Evolutionary conservation across 2,329 filamentous ascomycete species (phyloP).

Genomic region (Colletotrichum plurivorum): DNA sequence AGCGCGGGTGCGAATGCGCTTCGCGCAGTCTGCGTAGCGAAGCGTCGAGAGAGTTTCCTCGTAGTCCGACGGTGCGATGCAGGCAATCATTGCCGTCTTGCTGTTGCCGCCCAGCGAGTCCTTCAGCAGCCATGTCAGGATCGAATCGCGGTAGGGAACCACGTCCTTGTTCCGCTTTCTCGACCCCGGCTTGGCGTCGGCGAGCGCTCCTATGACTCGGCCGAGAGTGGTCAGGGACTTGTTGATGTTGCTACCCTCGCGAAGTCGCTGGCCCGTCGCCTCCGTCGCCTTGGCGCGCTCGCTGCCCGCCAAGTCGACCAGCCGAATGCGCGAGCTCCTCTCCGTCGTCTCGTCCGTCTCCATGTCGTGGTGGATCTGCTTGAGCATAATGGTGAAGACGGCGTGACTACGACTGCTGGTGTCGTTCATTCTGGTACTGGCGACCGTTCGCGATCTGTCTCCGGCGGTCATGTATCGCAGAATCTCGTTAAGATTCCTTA

Average conservation of each 20-base stretch:
- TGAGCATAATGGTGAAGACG: conserved; percentile 97
- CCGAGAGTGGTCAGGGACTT: conserved; percentile 97
- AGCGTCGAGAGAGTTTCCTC: conserved; percentile 97
- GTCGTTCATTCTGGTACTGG: conserved; percentile 99
- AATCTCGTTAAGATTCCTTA: conserved; percentile 89
- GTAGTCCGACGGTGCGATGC: conserved; percentile 95
- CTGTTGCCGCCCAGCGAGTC: conserved; percentile 96
- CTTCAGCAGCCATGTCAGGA: conserved; percentile 88
- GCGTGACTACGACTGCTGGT: conserved; percentile 96
- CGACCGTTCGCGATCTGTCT: conserved; percentile 88
- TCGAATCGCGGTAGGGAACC: conserved; percentile 93
- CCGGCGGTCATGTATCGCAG: conserved; percentile 92
- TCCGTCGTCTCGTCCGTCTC: conserved; percentile 98
- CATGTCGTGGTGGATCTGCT: conserved; percentile 98
- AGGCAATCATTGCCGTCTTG: conserved; percentile 99
- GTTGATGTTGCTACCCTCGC: conserved; percentile 98
- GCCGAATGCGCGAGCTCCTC: conserved; percentile 89
- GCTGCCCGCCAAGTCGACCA: conserved; percentile 95
- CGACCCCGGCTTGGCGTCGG: conserved; percentile 72
- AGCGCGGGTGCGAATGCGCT: conserved; percentile 94
- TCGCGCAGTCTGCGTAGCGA: conserved; percentile 97
- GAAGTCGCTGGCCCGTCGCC: conserved; percentile 89
- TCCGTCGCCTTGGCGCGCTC: conserved; percentile 96
- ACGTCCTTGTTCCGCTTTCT: conserved; percentile 73
- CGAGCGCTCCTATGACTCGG: conserved; percentile 93